A percentile compares a stretch with the other conserved stretches of the same genome.
phyloP scores from a whole-genome alignment of 768 basidiomycete species.

The Galerina sulciceps region DNA sequence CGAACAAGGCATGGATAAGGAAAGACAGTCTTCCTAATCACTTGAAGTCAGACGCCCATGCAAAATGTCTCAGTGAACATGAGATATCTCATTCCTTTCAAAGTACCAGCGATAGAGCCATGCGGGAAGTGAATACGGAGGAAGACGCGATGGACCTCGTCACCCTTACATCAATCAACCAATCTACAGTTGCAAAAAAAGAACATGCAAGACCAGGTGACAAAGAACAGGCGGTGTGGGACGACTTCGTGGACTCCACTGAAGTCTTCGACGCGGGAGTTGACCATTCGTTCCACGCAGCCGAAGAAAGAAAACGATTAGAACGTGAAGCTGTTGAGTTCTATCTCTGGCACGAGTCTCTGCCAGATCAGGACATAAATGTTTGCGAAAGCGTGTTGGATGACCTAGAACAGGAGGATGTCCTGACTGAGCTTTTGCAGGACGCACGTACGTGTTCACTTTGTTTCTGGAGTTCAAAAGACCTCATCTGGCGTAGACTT shows the following conservation, averaged over 20 bases:
- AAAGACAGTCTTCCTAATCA: not conserved
- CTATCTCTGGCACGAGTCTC: not conserved
- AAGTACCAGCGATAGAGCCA: not conserved
- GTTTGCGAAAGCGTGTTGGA: not conserved
- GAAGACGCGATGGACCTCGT: not conserved
- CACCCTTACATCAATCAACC: not conserved
- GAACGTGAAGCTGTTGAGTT: not conserved
- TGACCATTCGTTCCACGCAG: not conserved
- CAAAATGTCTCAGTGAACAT: not conserved
- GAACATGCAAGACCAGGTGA: not conserved
- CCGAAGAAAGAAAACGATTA: not conserved
- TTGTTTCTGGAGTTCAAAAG: not conserved
- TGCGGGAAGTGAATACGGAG: not conserved
- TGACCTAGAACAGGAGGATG: not conserved
- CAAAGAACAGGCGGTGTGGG: not conserved
- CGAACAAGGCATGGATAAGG: not conserved
- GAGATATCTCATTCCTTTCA: not conserved
- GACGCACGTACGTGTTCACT: not conserved
- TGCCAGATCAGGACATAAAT: not conserved
- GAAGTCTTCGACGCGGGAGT: not conserved
- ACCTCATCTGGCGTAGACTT: not conserved
- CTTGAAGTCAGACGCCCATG: not conserved
- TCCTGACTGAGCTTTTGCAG: not conserved
- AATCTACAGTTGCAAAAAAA: not conserved
- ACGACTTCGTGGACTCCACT: not conserved